Conservation (phyloP, 2,329 filamentous ascomycete species). For the Xylaria sp. region DNA sequence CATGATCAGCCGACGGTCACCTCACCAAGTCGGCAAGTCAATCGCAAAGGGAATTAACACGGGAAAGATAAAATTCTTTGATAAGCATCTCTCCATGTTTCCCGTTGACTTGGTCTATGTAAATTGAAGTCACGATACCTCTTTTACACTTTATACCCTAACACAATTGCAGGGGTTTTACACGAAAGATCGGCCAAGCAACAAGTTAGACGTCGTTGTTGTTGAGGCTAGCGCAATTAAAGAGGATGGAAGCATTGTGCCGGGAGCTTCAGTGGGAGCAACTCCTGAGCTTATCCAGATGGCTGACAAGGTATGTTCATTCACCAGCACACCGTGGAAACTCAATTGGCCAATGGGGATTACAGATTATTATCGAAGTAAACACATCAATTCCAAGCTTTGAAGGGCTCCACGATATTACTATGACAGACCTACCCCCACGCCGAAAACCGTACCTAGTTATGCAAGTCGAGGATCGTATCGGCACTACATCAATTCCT, state of each 20-base stretch:
- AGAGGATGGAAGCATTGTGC: conserved; percentile 88
- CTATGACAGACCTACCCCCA: conserved; percentile 85
- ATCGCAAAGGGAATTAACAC: conserved; percentile 92
- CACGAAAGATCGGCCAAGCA: conserved; percentile 79
- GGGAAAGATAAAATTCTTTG: conserved; percentile 89
- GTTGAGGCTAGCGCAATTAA: conserved; percentile 89
- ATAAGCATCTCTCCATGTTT: conserved; percentile 95
- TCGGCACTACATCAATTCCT: conserved; percentile 83
- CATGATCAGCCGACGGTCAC: conserved; percentile 87
- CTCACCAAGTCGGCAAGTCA: conserved; percentile 90
- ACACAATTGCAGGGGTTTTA: conserved; percentile 71
- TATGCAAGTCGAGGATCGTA: conserved; percentile 85
- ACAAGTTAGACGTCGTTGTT: conserved; percentile 82
- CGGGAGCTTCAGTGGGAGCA: conserved; percentile 85
- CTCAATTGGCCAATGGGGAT: conserved; percentile 7
- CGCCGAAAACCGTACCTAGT: conserved; percentile 85
- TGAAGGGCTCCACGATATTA: conserved; percentile 90
- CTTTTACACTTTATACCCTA: conserved; percentile 3
- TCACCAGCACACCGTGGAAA: neutral
- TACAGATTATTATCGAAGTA: conserved; percentile 84
- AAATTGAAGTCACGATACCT: conserved; percentile 43
- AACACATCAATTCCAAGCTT: conserved; percentile 88
- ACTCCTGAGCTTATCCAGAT: conserved; percentile 88
- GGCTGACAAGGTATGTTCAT: conserved; percentile 76
- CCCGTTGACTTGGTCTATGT: conserved; percentile 85